Conservation (phyloP, 2,329 filamentous ascomycete species). For the Venturia asperata region DNA sequence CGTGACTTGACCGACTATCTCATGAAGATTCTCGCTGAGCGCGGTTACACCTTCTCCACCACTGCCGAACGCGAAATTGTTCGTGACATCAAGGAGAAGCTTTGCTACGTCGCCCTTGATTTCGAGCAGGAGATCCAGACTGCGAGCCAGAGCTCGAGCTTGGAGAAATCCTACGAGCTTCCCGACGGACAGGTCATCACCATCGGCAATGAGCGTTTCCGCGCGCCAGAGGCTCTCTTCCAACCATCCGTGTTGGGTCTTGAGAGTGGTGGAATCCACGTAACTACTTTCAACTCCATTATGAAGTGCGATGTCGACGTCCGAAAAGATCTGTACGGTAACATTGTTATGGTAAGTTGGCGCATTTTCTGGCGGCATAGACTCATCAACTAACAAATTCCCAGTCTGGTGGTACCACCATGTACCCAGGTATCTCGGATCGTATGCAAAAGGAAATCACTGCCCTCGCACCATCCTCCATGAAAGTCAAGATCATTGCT, state of each 20-base stretch:
- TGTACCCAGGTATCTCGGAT: constrained; percentile 99
- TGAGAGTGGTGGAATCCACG: constrained; percentile 97
- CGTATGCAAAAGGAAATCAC: constrained; percentile 99
- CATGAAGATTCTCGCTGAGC: constrained; percentile 99
- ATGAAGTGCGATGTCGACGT: constrained; percentile 99
- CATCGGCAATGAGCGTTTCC: constrained; percentile 99
- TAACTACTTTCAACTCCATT: constrained; percentile 99
- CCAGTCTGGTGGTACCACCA: constrained; percentile 99
- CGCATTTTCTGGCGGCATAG: constrained; percentile 14
- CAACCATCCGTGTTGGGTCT: constrained; percentile 97
- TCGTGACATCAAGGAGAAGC: constrained; percentile 99
- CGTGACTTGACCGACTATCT: constrained; percentile 99
- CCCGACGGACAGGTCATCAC: constrained; percentile 99
- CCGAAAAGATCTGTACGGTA: constrained; percentile 99
- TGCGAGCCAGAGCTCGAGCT: constrained; percentile 92
- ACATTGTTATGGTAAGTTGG: constrained; percentile 95
- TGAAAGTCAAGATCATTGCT: constrained; percentile 99
- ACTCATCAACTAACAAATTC: constrained; percentile 31
- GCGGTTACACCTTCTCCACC: constrained; percentile 99
- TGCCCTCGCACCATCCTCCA: constrained; percentile 95
- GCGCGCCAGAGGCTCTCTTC: constrained; percentile 98
- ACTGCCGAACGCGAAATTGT: constrained; percentile 99
- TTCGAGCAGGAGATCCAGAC: constrained; percentile 99
- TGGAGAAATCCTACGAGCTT: constrained; percentile 99
- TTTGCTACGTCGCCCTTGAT: constrained; percentile 99